phyloP scores from a whole-genome alignment of 257 asterid genomes.

The Scutellaria barbata region DNA sequence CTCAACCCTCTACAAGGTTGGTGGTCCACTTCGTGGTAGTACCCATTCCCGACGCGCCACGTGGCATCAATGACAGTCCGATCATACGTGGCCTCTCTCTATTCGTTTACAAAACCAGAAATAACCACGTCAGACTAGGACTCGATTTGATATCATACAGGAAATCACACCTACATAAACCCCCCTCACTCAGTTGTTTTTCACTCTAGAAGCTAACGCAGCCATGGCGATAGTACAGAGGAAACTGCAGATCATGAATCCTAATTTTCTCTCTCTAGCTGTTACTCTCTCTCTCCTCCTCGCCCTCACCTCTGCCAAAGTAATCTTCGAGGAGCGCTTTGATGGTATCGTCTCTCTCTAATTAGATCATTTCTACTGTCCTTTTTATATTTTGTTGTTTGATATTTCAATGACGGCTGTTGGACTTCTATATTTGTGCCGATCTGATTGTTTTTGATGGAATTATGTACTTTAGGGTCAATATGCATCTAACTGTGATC shows the following conservation, averaged over 20 bases:
- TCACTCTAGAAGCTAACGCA: constrained; percentile 32
- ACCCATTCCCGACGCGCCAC: constrained; percentile 63
- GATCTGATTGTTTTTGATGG: constrained; percentile 42
- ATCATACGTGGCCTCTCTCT: not conserved
- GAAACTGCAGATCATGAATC: constrained; percentile 45
- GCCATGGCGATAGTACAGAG: constrained; percentile 66
- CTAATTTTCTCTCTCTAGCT: constrained; percentile 52
- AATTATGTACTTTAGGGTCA: constrained; percentile 8
- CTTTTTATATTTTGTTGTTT: constrained; percentile 6
- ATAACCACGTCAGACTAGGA: constrained; percentile 44
- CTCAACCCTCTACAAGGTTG: constrained; percentile 26
- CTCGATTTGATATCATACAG: not conserved
- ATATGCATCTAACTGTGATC: constrained; percentile 33
- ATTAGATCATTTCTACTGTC: constrained; percentile 1
- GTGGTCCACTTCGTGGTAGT: constrained; percentile 42
- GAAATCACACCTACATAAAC: constrained; percentile 35
- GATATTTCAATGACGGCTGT: constrained; percentile 14
- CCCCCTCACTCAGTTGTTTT: constrained; percentile 1
- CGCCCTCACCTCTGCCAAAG: constrained; percentile 62
- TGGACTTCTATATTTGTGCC: constrained; percentile 10
- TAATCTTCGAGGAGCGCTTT: constrained; percentile 90
- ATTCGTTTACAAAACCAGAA: constrained; percentile 31
- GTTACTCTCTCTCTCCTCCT: constrained; percentile 57
- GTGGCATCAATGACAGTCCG: constrained; percentile 50
- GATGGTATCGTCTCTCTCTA: constrained; percentile 50